These are phyloP conservation scores for Pseudogymnoascus pannorum DNA, from an alignment of 2,329 filamentous ascomycete genomes.

Conservation along the genomic window DNA sequence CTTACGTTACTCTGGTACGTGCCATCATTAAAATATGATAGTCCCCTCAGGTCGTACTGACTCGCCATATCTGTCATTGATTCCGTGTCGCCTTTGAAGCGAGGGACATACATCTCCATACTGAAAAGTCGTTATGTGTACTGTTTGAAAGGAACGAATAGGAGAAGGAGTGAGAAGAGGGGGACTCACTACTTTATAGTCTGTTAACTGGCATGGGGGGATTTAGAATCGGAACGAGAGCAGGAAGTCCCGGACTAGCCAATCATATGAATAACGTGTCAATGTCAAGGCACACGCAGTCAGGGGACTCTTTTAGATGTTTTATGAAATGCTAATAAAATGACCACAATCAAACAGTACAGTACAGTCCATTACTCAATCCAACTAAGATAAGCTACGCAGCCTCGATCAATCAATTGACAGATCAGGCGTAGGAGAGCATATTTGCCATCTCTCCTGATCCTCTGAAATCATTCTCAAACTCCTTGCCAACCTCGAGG, in stretches of 20 bases:
- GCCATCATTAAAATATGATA: background rate
- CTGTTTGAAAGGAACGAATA: background rate
- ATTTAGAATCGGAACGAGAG: no score
- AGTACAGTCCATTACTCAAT: no score
- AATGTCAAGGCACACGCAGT: no score
- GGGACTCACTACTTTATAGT: background rate
- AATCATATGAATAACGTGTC: no score
- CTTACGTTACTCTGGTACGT: background rate
- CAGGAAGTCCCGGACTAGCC: no score
- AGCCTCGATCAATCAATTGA: background rate
- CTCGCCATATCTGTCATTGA: background rate
- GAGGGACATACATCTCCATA: background rate
- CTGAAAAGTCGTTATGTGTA: background rate
- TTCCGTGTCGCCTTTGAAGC: background rate
- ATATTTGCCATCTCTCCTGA: background rate
- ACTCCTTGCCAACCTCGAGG: background rate
- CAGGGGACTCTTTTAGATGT: background rate
- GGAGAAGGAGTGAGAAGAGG: background rate
- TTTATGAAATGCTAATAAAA: no score
- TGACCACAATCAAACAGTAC: background rate
- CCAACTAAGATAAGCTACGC: background rate
- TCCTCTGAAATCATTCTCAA: constrained; percentile 8
- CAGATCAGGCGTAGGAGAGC: background rate
- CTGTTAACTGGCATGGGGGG: background rate
- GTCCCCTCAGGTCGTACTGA: background rate